Base-by-base conservation (phyloP, 441 rosid genomes). In the Iberis amara region DNA sequence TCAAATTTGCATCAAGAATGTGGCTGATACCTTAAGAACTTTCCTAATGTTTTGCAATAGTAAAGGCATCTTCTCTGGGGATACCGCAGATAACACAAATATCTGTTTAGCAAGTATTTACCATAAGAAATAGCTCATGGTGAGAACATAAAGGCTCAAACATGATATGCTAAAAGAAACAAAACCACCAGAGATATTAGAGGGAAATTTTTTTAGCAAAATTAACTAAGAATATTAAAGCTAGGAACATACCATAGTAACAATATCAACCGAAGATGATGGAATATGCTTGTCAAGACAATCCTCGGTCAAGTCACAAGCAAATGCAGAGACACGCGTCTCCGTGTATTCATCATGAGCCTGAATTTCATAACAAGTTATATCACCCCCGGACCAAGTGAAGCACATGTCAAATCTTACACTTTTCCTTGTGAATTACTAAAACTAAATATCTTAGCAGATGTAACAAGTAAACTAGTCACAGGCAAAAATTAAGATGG, bases 11-110 rank as follows among this genome's bases (percentile, higher is more conserved):
- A 70, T 9, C 18, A 32, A 41, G 35, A 60, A 43, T 27, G 11
- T 51, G 12, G 13, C 52, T 11, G 41, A 32, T 70, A 82, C 98
- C 94, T 88, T 88, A n/a, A 91, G 82, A 57, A 88, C 75, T 65
- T 74, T 85, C 59, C 47, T 76, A 50, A 88, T 70, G 66, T 91
- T 88, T 68, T 77, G 81, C 73, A 91, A 65, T 35, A 83, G 83
- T 35, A 75, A 56, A 55, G 85, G 73, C 98, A 91, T 88, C 80
- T 83, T 88, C 76, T 88, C 98, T 27, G 96, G 96, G 11, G 94
- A 85, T 61, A 88, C 87, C 70, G 98, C 96, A 72, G 98, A 91
- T 69, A 91, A 77, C 41, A 87, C 78, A 74, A 91, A 91, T 64
- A 88, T 86, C 95, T 91, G 78, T 81, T 81, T 78, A 69, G 76